Evolutionary conservation across 2,329 filamentous ascomycete genomes (phyloP).

Genomic region (Clonostachys solani): DNA sequence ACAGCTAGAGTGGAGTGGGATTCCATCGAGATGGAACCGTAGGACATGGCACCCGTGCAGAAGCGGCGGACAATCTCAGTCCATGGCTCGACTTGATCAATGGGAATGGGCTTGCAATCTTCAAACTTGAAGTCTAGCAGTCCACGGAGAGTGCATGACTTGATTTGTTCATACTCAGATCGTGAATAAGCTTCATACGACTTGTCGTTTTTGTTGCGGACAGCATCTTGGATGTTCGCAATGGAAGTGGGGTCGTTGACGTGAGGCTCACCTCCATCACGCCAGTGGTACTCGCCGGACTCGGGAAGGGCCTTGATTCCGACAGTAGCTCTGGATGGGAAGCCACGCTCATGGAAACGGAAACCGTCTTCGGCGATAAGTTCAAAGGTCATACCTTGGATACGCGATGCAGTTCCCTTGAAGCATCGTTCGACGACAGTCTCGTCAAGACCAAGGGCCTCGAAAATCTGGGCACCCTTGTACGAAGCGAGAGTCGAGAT

Average conservation of each 20-base stretch:
- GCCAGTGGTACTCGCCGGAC: conserved; percentile 97
- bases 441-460: conserved; percentile 90
- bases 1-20: conserved; percentile 93
- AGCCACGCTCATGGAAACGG: conserved; percentile 91
- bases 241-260: conserved; percentile 94
- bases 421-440: conserved; percentile 92
- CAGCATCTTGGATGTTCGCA: conserved; percentile 95
- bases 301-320: conserved; percentile 78
- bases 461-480: conserved; percentile 97
- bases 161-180: conserved; percentile 93
- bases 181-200: conserved; percentile 96
- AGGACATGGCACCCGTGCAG: conserved; percentile 97
- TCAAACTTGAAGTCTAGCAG: conserved; percentile 96
- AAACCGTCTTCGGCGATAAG: conserved; percentile 92
- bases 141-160: conserved; percentile 90
- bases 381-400: conserved; percentile 91
- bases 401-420: conserved; percentile 87
- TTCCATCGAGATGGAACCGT: conserved; percentile 98
- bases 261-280: conserved; percentile 91
- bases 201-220: conserved; percentile 96
- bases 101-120: conserved; percentile 76
- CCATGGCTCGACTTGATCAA: conserved; percentile 97
- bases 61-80: conserved; percentile 96
- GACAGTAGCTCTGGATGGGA: conserved; percentile 73
- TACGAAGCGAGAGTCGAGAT: conserved; percentile 95